These are phyloP conservation scores for Kokia cookei DNA, from an alignment of 441 rosid genomes.

Conservation along the genomic window DNA sequence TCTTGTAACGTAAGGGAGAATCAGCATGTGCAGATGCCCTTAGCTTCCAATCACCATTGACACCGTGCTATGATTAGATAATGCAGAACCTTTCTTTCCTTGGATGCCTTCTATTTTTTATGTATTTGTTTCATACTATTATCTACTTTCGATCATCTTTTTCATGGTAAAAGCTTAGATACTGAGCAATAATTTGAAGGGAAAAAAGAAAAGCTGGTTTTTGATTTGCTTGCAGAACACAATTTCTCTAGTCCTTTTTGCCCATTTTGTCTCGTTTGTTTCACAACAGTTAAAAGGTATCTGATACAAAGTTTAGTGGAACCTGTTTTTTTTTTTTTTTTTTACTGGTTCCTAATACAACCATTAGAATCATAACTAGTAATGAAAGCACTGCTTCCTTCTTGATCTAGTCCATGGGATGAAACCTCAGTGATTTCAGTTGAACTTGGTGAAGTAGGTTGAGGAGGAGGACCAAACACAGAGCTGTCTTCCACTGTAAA, in stretches of 20 bases:
- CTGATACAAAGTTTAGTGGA: background rate
- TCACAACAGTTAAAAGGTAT: background rate
- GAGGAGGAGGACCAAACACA: constrained; percentile 18
- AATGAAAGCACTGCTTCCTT: background rate
- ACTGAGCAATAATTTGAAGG: background rate
- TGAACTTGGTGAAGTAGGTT: constrained; percentile 18
- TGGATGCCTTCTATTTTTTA: constrained; percentile 13
- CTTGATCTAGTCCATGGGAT: constrained; percentile 14
- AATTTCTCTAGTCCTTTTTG: constrained; percentile 7
- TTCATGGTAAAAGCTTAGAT: constrained; percentile 20
- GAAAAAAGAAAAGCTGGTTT: background rate
- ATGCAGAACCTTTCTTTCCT: constrained; percentile 4
- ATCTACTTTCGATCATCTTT: constrained; percentile 16
- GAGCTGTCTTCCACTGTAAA: constrained; percentile 16
- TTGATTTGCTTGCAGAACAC: constrained; percentile 19
- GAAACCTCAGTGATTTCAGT: constrained; percentile 11
- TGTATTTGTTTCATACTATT: background rate
- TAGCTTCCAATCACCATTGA: constrained; percentile 12
- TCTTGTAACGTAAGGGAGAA: constrained; percentile 12
- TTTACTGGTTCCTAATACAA: constrained; percentile 11
- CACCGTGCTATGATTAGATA: constrained; percentile 14
- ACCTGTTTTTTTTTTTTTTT: background rate
- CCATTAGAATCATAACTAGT: background rate
- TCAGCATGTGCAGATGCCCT: constrained; percentile 26
- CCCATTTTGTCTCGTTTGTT: background rate